Conservation (phyloP, 495 filamentous ascomycete species). For the Neurospora africana region DNA sequence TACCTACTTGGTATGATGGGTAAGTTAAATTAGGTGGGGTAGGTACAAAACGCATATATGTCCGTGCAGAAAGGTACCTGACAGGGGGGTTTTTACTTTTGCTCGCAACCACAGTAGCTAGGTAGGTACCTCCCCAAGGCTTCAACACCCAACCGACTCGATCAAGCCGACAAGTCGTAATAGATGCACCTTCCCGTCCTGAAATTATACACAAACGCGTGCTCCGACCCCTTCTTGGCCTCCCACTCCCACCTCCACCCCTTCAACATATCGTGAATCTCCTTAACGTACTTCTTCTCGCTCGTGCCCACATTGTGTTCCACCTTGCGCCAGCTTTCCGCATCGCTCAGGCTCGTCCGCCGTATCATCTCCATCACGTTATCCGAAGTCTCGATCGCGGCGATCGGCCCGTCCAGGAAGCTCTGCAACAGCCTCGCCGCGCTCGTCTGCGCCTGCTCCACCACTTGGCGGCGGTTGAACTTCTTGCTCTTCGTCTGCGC, state of each 20-base stretch:
- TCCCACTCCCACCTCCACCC: conserved; percentile 49
- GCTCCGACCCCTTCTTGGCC: conserved; percentile 38
- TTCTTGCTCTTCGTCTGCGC: conserved; percentile 81
- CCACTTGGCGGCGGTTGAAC: conserved; percentile 71
- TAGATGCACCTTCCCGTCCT: conserved; percentile 63
- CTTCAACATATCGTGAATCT: conserved; percentile 69
- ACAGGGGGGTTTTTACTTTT: too few species aligned
- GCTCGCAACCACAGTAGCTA: too few species aligned
- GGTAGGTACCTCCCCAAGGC: not conserved
- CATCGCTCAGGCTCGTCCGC: conserved; percentile 63
- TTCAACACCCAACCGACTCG: not conserved
- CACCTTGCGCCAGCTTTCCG: conserved; percentile 75
- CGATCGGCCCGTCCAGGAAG: conserved; percentile 65
- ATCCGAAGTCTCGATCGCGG: conserved; percentile 82
- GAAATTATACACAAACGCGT: conserved; percentile 76
- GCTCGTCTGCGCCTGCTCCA: conserved; percentile 64
- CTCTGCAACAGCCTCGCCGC: conserved; percentile 52
- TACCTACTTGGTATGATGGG: too few species aligned
- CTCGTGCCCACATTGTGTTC: conserved; percentile 66
- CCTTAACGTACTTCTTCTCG: conserved; percentile 77
- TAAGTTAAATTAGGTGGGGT: too few species aligned
- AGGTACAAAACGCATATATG: too few species aligned
- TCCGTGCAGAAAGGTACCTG: too few species aligned
- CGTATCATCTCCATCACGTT: conserved; percentile 71
- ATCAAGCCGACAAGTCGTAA: conserved; percentile 54